Conservation (phyloP, 2,329 filamentous ascomycete genomes). For the Nemania abortiva region DNA sequence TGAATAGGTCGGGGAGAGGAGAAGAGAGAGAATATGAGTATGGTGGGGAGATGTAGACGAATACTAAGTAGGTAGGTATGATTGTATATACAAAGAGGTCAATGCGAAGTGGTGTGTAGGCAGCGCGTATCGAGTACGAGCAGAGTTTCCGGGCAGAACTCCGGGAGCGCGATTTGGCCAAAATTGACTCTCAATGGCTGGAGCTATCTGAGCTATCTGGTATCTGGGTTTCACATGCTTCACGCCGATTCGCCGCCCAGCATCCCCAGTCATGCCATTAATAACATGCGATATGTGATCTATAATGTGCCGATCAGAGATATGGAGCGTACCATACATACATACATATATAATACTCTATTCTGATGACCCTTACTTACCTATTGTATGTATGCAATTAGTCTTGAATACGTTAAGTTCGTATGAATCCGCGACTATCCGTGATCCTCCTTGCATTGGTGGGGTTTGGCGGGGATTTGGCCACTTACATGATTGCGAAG, state of each 20-base stretch:
- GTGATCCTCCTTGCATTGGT: not conserved
- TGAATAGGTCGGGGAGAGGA: not conserved
- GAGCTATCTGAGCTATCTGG: not conserved
- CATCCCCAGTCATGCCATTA: not conserved
- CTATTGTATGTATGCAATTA: not conserved
- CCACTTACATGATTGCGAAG: not conserved
- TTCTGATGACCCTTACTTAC: not conserved
- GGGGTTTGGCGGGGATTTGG: slow-evolving; percentile 21
- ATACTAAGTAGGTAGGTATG: not conserved
- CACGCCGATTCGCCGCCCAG: not conserved
- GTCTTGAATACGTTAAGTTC: not conserved
- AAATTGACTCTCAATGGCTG: not conserved
- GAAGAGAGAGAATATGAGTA: not conserved
- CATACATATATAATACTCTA: not conserved
- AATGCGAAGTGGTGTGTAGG: not conserved
- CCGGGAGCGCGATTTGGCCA: not conserved
- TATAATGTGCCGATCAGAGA: not conserved
- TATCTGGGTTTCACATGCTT: slow-evolving; percentile 3
- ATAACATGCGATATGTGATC: not conserved
- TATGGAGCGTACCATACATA: too few relatives aligned
- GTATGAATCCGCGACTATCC: not conserved
- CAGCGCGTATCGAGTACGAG: not conserved
- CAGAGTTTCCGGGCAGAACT: not conserved
- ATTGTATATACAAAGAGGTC: not conserved
- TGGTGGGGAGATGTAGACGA: not conserved